phyloP scores from a whole-genome alignment of 2,329 filamentous ascomycete genomes.

The Pyrenophora teres region DNA sequence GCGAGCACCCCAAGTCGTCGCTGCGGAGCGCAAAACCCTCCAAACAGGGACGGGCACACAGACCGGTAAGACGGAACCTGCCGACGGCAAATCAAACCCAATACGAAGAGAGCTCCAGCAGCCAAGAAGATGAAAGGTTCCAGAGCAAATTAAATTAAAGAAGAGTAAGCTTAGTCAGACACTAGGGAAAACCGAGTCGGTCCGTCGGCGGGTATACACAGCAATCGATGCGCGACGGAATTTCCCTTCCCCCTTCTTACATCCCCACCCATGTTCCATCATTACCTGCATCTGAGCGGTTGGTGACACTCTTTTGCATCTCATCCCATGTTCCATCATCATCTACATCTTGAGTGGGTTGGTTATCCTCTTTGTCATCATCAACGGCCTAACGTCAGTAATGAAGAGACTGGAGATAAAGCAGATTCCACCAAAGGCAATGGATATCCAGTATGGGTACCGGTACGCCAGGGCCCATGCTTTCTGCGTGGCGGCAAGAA shows the following conservation, averaged over 20 bases:
- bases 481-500: constrained; percentile 61
- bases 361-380: constrained; percentile 28
- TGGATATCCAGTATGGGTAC: constrained; percentile 66
- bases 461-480: constrained; percentile 64
- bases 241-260: not conserved
- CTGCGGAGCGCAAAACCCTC: too few relatives aligned
- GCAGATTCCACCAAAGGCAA: constrained; percentile 63
- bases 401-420: constrained; percentile 64
- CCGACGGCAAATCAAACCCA: too few relatives aligned
- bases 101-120: too few relatives aligned
- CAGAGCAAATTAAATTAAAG: too few relatives aligned
- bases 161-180: too few relatives aligned
- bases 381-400: constrained; percentile 56
- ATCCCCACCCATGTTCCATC: not conserved
- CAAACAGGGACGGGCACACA: too few relatives aligned
- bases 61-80: too few relatives aligned
- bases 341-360: constrained; percentile 3
- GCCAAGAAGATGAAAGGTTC: too few relatives aligned
- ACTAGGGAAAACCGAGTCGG: too few relatives aligned
- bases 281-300: not conserved
- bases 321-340: not conserved
- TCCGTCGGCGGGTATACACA: too few relatives aligned
- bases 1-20: too few relatives aligned
- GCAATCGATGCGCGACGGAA: too few relatives aligned
- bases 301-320: constrained; percentile 18